Percentiles rank a stretch among this genome's conserved stretches.
Evolutionary conservation across 148 eudicot genomes (phyloP).

Genomic region (Gaultheria prostrata): DNA sequence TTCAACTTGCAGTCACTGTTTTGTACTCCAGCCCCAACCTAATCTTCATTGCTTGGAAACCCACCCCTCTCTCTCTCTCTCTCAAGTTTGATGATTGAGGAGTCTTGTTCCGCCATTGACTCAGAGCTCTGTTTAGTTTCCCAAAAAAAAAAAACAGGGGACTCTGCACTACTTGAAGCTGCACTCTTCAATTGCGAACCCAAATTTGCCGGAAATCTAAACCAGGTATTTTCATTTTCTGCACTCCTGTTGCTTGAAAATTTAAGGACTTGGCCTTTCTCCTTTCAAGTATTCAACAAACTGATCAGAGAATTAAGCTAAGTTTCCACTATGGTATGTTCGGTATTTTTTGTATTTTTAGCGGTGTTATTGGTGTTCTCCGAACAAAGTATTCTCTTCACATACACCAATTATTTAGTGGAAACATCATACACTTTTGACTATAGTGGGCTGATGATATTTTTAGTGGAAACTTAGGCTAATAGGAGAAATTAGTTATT

Average conservation of each 20-base stretch:
- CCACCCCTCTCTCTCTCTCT: neutral
- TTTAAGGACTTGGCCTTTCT: neutral
- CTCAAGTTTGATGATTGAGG: neutral
- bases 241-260: neutral
- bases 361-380: too few species aligned
- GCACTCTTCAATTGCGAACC: neutral
- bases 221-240: neutral
- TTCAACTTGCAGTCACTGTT: neutral
- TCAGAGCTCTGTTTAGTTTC: conserved; percentile 4
- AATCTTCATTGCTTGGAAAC: neutral
- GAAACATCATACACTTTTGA: too few species aligned
- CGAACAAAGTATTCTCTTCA: too few species aligned
- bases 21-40: neutral
- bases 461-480: too few species aligned
- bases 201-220: neutral
- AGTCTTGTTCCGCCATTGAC: neutral
- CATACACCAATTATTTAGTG: too few species aligned
- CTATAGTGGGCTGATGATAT: too few species aligned
- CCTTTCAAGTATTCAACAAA: neutral
- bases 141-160: neutral
- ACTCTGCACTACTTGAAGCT: neutral
- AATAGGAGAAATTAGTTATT: neutral
- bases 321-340: too few species aligned
- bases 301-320: neutral
- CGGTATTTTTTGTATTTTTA: too few species aligned